phyloP scores from a whole-genome alignment of 495 filamentous ascomycete species.

The Neurospora sp. region DNA sequence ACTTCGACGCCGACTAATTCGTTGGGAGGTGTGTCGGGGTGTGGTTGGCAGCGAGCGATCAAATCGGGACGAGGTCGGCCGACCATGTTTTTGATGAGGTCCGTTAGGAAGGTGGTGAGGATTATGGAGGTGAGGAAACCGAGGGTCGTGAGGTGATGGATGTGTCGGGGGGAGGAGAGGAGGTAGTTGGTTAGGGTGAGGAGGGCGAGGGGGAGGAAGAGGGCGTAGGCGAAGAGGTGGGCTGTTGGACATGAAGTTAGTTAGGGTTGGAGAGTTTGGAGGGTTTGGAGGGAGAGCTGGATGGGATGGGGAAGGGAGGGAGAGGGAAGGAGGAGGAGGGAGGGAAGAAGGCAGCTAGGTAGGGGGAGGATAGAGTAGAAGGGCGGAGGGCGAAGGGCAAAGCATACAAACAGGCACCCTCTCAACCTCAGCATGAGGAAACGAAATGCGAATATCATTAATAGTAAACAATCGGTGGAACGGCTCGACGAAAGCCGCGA shows the following conservation, averaged over 20 bases:
- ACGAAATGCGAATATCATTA: constrained; percentile 73
- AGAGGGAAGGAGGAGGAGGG: constrained; percentile 19
- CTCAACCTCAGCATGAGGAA: constrained; percentile 76
- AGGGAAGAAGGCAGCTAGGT: too few relatives aligned
- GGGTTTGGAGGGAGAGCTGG: constrained; percentile 49
- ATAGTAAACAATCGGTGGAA: constrained; percentile 85
- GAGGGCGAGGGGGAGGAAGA: constrained; percentile 54
- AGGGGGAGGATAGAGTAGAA: too few relatives aligned
- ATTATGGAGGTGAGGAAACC: constrained; percentile 68
- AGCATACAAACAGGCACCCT: constrained; percentile 67
- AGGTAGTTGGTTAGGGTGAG: constrained; percentile 56
- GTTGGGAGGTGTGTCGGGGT: constrained; percentile 50
- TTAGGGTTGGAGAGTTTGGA: constrained; percentile 27
- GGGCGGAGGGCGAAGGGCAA: not conserved
- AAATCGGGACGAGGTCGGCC: constrained; percentile 87
- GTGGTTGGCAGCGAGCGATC: constrained; percentile 75
- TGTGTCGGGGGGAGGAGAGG: constrained; percentile 55
- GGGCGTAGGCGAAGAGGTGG: constrained; percentile 68
- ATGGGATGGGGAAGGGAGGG: constrained; percentile 65
- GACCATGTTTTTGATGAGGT: constrained; percentile 84
- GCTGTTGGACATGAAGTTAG: constrained; percentile 31
- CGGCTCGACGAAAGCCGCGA: constrained; percentile 64
- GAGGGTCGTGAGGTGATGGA: constrained; percentile 76
- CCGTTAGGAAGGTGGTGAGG: constrained; percentile 75
- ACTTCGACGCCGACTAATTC: constrained; percentile 62